These are phyloP conservation scores for Aspergillus sp. DNA, from an alignment of 2,329 filamentous ascomycete species.

Conservation along the genomic window DNA sequence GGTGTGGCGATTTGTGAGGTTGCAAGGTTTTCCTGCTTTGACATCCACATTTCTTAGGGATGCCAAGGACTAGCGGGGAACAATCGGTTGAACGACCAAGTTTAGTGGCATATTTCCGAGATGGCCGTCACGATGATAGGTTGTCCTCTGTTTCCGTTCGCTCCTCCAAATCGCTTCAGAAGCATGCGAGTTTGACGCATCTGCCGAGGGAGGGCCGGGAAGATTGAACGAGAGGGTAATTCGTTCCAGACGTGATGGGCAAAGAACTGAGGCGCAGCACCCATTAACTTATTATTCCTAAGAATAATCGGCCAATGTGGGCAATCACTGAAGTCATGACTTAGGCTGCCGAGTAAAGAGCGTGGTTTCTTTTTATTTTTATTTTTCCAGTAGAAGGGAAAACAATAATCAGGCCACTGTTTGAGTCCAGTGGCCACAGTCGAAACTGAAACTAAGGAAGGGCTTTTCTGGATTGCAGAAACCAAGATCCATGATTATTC, in stretches of 20 bases:
- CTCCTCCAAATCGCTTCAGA: background rate
- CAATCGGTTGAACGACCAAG: conserved; percentile 1
- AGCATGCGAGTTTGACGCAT: background rate
- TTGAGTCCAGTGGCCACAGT: background rate
- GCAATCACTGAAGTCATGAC: background rate
- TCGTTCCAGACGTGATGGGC: background rate
- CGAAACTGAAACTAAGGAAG: background rate
- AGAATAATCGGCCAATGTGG: background rate
- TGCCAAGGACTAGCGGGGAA: conserved; percentile 5
- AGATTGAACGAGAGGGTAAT: background rate
- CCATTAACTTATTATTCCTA: background rate
- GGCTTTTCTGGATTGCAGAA: background rate
- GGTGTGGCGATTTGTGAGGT: background rate
- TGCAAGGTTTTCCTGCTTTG: background rate
- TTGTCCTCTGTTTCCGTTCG: conserved; percentile 7
- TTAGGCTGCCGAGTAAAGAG: background rate
- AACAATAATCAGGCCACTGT: background rate
- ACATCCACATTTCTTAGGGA: background rate
- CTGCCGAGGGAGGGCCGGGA: background rate
- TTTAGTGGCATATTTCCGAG: conserved; percentile 7
- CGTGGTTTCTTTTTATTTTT: background rate
- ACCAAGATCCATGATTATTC: background rate
- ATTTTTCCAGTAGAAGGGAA: background rate
- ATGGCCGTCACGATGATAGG: conserved; percentile 11
- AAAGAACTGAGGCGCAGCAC: conserved; percentile 4